Base-by-base conservation (phyloP, 495 filamentous ascomycete species). In the Aspergillus campestris region DNA sequence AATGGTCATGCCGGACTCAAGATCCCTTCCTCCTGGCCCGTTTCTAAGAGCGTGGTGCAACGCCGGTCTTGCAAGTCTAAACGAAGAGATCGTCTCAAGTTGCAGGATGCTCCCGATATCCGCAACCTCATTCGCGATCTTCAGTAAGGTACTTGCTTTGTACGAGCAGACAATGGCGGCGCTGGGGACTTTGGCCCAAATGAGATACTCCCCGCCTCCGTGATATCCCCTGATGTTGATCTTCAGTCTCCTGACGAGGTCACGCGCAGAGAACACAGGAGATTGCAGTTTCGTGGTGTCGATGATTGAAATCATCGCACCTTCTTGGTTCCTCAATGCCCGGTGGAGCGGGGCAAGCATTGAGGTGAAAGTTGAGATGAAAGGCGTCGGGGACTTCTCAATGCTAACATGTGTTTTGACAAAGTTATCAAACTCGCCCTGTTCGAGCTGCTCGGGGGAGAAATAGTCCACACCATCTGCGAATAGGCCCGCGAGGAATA, bases 331-430 rank as follows among this genome's bases (percentile, higher is more conserved):
- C 2, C 47, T 31, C 7, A 70, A n/a, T 0, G 53, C 59, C 29
- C 66, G 46, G 41, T 72, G 68, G 0, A 72, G 38, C 1, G 68
- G 66, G 2, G 59, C 40, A 1, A 70, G 42, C 5, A 57, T 54
- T 0, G 52, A 47, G 0, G 12, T 35, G 6, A 49, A 61, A 0
- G 60, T 57, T 0, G 68, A 72, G 6, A 72, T 67, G 11, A 71
- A 69, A 0, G 68, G 68, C 0, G 59, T 51, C 0, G 38, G 37
- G 1, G 47, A 31, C 0, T 47, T 28, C 7, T 46, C 27, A 10
- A 48, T 61, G 0, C 46, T 43, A 0, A 63, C 53, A 48, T 71
- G 68, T 2, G 42, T 53, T 3, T 35, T 33, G 13, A 71, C 45
- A 7, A 47, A 48, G 0, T 46, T 8, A 0, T 60, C 15, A 31